phyloP scores from a whole-genome alignment of 306 rosid species.

The Albizia julibrissin region DNA sequence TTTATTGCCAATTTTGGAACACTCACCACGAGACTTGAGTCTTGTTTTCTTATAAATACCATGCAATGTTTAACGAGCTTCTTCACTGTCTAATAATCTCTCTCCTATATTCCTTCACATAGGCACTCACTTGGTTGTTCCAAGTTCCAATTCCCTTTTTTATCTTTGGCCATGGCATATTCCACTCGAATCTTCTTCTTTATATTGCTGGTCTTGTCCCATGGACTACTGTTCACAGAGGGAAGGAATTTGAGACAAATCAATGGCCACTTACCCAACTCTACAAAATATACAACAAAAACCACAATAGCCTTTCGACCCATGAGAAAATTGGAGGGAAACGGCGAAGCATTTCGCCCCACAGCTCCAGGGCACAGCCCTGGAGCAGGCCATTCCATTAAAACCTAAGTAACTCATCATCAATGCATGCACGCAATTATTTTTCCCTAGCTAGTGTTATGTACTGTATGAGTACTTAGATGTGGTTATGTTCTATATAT shows the following conservation, averaged over 20 bases:
- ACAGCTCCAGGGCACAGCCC: conserved; percentile 81
- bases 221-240: conserved; percentile 42
- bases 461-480: neutral
- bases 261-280: conserved; percentile 26
- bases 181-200: conserved; percentile 45
- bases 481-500: neutral
- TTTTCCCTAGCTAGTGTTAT: neutral
- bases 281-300: conserved; percentile 17
- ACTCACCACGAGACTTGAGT: neutral
- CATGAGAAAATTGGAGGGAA: conserved; percentile 29
- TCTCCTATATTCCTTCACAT: neutral
- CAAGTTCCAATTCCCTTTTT: neutral
- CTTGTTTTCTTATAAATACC: neutral
- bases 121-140: neutral
- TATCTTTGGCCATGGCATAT: conserved; percentile 48
- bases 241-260: conserved; percentile 51
- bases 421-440: conserved; percentile 4
- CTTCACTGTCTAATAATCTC: neutral
- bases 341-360: conserved; percentile 66
- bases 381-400: conserved; percentile 72
- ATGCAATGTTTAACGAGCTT: neutral
- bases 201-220: conserved; percentile 48
- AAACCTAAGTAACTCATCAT: conserved; percentile 23
- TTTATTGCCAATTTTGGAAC: neutral
- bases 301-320: neutral